Conservation (phyloP, 495 filamentous ascomycete species). For the Patellaria atrata region DNA sequence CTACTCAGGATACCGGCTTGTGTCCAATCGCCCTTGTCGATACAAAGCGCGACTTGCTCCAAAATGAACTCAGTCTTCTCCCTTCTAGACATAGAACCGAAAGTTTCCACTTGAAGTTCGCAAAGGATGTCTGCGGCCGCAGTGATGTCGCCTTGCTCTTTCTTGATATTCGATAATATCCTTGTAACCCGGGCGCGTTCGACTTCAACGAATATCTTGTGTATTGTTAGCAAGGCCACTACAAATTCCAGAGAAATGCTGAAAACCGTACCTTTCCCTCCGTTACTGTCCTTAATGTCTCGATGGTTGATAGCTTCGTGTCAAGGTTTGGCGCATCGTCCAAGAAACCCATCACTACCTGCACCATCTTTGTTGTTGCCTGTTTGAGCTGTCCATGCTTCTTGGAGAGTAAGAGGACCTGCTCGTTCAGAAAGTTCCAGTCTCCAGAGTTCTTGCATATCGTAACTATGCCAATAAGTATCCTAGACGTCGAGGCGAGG, state of each 20-base stretch:
- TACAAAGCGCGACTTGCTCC: conserved; percentile 86
- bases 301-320: conserved; percentile 81
- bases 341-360: conserved; percentile 84
- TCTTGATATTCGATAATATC: conserved; percentile 93
- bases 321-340: conserved; percentile 67
- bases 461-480: conserved; percentile 76
- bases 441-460: conserved; percentile 85
- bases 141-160: conserved; percentile 77
- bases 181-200: conserved; percentile 90
- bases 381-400: conserved; percentile 99
- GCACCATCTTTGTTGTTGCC: conserved; percentile 97
- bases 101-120: conserved; percentile 96
- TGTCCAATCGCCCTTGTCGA: conserved; percentile 89
- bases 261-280: conserved; percentile 65
- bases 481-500: conserved; percentile 80
- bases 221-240: conserved; percentile 3
- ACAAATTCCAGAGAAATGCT: background rate
- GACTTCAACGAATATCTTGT: conserved; percentile 92
- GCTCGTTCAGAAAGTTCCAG: conserved; percentile 89
- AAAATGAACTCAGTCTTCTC: conserved; percentile 99
- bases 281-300: conserved; percentile 88
- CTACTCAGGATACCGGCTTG: conserved; percentile 87
- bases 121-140: conserved; percentile 85
- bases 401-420: conserved; percentile 89
- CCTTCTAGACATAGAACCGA: conserved; percentile 90